These are phyloP conservation scores for Neopestalotiopsis clavispora DNA, from an alignment of 2,329 filamentous ascomycete genomes.

Conservation along the genomic window DNA sequence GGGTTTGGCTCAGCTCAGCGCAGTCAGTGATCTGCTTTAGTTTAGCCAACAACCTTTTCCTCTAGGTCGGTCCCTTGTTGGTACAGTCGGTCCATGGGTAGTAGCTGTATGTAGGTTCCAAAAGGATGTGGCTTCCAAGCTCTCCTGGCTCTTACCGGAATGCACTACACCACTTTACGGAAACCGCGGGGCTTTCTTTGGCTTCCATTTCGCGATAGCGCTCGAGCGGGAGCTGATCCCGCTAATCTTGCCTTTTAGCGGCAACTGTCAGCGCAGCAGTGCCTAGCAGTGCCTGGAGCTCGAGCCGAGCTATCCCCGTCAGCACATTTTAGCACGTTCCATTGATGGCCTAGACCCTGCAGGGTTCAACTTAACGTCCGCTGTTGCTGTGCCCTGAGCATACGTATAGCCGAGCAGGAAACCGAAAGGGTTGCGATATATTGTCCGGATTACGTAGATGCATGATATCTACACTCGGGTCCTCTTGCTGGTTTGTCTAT, in stretches of 20 bases:
- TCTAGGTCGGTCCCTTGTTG: no score
- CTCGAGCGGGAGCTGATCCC: not conserved
- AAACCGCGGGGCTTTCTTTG: not conserved
- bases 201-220: not conserved
- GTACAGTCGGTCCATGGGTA: no score
- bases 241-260: conserved; percentile 1
- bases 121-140: not conserved
- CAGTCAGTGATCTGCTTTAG: not conserved
- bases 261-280: not conserved
- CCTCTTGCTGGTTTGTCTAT: not conserved
- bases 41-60: not conserved
- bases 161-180: not conserved
- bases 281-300: not conserved
- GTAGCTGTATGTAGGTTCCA: no score
- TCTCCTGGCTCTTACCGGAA: not conserved
- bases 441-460: not conserved
- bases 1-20: not conserved
- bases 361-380: not conserved
- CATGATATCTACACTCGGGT: not conserved
- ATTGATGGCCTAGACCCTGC: not conserved
- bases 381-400: not conserved
- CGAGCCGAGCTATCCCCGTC: not conserved
- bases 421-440: not conserved
- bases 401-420: not conserved
- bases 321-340: not conserved